Base-by-base conservation (phyloP, 225 moss, liverwort and hornwort species). In the Sphagnum contortum region DNA sequence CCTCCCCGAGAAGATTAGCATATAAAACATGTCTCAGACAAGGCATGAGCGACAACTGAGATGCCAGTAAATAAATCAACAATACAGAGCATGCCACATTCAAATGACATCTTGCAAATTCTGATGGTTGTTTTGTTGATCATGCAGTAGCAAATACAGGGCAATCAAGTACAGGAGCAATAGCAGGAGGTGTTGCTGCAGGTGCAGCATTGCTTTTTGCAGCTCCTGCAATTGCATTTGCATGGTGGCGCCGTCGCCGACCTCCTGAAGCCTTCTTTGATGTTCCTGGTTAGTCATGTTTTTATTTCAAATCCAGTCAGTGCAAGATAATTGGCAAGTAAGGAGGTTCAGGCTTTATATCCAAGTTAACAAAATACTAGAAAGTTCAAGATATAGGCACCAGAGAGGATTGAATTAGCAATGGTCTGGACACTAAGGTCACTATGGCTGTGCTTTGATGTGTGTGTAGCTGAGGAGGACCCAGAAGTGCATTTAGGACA, bases 401-500 rank as follows among this genome's bases (percentile, higher is more conserved):
- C 29, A 29, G 29, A 29, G 29, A 29, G 29, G 29, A 29, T 29
- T 29, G n/a, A n/a, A n/a, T n/a, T n/a, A n/a, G n/a, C n/a, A n/a
- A n/a, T n/a, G 29, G 29, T 29, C 29, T 29, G 29, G 29, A 29
- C 29, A 29, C 29, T 29, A 1, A 29, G 29, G 29, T 29, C 29
- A 29, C 29, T 29, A 29, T 29, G 29, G 29, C 29, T 29, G 29
- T 29, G 29, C 29, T 65, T 53, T n/a, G 44, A 4, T 56, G 48
- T 5, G 12, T 60, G 53, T 62, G 2, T 89, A 94, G 94, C 94
- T 55, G 94, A 94, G 72, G 91, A 94, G 76, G 91, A 94, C 70
- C 91, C 85, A 55, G 89, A 91, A 72, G 88, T 94, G 57, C 89
- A 89, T 69, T 75, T 94, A 48, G 94, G 91, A 67, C 94, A 94